Base-by-base conservation (phyloP, 169 alveolate genomes). In the Babesia gibsoni region DNA sequence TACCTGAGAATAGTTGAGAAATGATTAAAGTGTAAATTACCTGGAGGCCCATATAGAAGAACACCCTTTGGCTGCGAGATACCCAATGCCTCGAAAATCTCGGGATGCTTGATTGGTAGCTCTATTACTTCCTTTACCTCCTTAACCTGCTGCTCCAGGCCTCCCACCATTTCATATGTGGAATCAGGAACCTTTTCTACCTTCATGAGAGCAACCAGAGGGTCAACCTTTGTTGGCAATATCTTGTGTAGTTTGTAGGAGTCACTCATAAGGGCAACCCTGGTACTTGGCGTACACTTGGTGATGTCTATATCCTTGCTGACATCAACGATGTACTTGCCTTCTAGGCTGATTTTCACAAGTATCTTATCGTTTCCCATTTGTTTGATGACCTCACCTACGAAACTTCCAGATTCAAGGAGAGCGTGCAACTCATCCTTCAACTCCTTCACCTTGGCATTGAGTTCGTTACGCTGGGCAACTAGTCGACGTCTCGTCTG, bases 141-240 rank as follows among this genome's bases (percentile, higher is more conserved):
- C 81, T 97, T 95, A 12, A 96, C 97, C 88, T 98, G 98, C 74
- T 95, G 93, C 65, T 97, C 99, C 30, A 98, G 86, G 4, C 99
- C 99, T 23, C 99, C 99, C 0, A 97, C 98, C 99, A 96, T 97
- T 78, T 94, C 98, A 70, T 97, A 96, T 23, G 99, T 97, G 67
- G 97, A 91, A 90, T 98, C 99, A 2, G 99, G 99, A 3, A 97
- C 99, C 91, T 98, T 97, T 90, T 98, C 99, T 1, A 98, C 99
- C 83, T 94, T 95, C 99, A 98, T 98, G 39, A 98, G 89, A 37
- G 98, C 94, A 33, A 98, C 99, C 54, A 97, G 84, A 3, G 99
- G 99, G 78, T 98, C 99, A 29, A 97, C 98, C 80, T 96, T 95
- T n/a, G 96, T 91, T 37, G 99, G 99, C 41, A 97, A 89, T 41